These are phyloP conservation scores for Penicillium desertorum DNA, from an alignment of 495 filamentous ascomycete species.

Conservation along the genomic window DNA sequence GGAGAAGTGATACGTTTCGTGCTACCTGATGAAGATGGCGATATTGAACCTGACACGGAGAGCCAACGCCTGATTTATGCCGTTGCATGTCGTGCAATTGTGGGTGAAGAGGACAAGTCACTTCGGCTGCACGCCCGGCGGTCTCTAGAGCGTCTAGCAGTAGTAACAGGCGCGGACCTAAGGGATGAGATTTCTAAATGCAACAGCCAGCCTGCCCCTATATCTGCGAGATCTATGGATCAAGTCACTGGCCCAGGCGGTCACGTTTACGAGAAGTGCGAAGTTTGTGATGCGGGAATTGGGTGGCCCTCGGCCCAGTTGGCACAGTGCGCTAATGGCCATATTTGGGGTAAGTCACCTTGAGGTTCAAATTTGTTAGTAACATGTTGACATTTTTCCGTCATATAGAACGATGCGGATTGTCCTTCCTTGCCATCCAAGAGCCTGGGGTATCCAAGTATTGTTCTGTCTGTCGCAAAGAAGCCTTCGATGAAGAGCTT, in stretches of 20 bases:
- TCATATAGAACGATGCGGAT: constrained; percentile 50
- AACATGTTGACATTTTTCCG: constrained; percentile 5
- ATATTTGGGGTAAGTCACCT: constrained; percentile 46
- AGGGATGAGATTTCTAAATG: constrained; percentile 38
- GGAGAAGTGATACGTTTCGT: constrained; percentile 33
- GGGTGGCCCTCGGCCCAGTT: constrained; percentile 36
- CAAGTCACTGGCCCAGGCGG: constrained; percentile 25
- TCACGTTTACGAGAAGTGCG: constrained; percentile 45
- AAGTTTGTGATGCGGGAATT: constrained; percentile 47
- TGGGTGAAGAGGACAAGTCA: constrained; percentile 26
- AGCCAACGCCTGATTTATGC: constrained; percentile 39
- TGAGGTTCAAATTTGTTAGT: neutral
- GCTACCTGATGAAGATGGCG: constrained; percentile 21
- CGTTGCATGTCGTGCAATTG: constrained; percentile 40
- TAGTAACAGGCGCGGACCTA: constrained; percentile 30
- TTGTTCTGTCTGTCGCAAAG: constrained; percentile 49
- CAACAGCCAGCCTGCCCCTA: constrained; percentile 7
- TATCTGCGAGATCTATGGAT: constrained; percentile 29
- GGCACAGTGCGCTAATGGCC: constrained; percentile 48
- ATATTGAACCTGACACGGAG: constrained; percentile 16
- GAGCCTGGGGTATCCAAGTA: constrained; percentile 55
- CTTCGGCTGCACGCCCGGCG: constrained; percentile 30
- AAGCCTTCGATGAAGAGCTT: constrained; percentile 51
- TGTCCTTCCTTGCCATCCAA: constrained; percentile 56
- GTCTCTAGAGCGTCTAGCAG: constrained; percentile 32